Evolutionary conservation across 202 grass and related monocot genomes (phyloP).

Genomic region (Tripidium arundinaceum): DNA sequence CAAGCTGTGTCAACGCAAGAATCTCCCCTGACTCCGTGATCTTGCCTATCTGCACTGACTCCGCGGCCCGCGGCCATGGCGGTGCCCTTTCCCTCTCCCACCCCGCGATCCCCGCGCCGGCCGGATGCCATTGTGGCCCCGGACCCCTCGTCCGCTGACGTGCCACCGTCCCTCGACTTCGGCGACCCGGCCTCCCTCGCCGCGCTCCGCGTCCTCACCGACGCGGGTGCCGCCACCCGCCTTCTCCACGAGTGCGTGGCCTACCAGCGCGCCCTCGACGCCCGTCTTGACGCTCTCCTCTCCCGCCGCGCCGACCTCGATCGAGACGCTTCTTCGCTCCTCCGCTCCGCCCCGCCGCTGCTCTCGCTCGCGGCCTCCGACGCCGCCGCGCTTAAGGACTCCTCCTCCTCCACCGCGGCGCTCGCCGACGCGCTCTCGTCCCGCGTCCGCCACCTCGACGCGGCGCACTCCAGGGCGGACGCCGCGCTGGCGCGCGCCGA

Average conservation of each 20-base stretch:
- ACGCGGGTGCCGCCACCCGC: slow-evolving; percentile 69
- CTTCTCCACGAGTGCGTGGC: slow-evolving; percentile 85
- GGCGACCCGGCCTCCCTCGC: slow-evolving; percentile 50
- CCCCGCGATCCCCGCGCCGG: slow-evolving; percentile 25
- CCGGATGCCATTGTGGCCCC: slow-evolving; percentile 5
- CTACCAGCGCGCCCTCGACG: slow-evolving; percentile 80
- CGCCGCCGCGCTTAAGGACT: slow-evolving; percentile 48
- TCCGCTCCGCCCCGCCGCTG: slow-evolving; percentile 58
- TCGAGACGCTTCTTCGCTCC: slow-evolving; percentile 57
- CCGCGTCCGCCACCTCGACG: slow-evolving; percentile 63
- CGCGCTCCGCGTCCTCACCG: slow-evolving; percentile 65
- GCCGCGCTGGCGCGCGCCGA: slow-evolving; percentile 49
- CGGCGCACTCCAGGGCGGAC: slow-evolving; percentile 55
- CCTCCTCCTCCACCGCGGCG: slow-evolving; percentile 47
- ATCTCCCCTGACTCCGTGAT: slow-evolving; percentile 65
- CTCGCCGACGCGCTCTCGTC: slow-evolving; percentile 61
- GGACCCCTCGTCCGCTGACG: slow-evolving; percentile 25
- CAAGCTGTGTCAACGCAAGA: slow-evolving; percentile 74
- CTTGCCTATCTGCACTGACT: slow-evolving; percentile 9
- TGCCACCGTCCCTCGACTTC: slow-evolving; percentile 44
- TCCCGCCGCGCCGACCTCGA: slow-evolving; percentile 77
- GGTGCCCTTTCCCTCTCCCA: slow-evolving; percentile 19
- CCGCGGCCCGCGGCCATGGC: slow-evolving; percentile 31
- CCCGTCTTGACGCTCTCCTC: slow-evolving; percentile 70
- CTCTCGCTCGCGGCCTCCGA: slow-evolving; percentile 67